phyloP scores from a whole-genome alignment of 345 rosid genomes.

The Orychophragmus violaceus region DNA sequence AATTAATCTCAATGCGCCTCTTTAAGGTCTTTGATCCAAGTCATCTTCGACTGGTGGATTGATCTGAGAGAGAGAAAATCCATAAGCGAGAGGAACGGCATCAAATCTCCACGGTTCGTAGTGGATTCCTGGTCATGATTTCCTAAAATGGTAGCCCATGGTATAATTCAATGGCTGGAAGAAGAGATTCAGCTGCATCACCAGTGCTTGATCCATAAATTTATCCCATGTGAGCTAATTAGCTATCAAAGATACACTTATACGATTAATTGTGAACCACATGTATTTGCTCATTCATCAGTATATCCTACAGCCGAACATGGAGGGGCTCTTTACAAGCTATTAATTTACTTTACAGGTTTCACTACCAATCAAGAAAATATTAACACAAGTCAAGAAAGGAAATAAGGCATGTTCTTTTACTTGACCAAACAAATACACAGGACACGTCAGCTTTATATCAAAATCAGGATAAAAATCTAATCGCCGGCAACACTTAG shows the following conservation, averaged over 20 bases:
- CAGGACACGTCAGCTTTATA: no score
- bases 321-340: background rate
- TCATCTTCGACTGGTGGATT: constrained; percentile 44
- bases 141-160: constrained; percentile 90
- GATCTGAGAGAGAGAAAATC: constrained; percentile 70
- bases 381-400: no score
- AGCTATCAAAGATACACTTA: no score
- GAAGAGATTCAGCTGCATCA: constrained; percentile 85
- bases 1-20: constrained; percentile 26
- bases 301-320: background rate
- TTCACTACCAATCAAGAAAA: background rate
- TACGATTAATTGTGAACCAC: no score
- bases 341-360: background rate
- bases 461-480: no score
- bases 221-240: no score
- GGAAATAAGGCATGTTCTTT: no score
- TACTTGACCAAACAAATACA: no score
- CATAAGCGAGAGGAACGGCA: constrained; percentile 75
- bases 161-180: constrained; percentile 71
- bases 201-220: constrained; percentile 71
- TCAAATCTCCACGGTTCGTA: constrained; percentile 67
- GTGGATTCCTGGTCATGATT: constrained; percentile 95
- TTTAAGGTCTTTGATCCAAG: background rate
- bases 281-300: no score
- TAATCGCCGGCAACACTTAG: no score